Conservation (phyloP, 2,329 filamentous ascomycete species). For the Talaromyces islandicus region DNA sequence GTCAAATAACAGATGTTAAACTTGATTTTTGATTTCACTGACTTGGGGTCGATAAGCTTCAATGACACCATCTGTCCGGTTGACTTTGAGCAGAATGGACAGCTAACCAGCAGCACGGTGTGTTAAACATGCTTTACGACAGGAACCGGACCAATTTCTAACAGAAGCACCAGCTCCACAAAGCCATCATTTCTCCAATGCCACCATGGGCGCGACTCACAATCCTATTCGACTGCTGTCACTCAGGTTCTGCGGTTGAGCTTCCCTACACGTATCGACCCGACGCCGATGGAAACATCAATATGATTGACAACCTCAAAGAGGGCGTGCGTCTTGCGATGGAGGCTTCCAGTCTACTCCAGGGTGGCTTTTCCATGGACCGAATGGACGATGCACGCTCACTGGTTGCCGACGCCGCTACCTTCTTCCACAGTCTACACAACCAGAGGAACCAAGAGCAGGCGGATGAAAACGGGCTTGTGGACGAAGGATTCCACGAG, state of each 20-base stretch:
- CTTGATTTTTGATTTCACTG: not conserved
- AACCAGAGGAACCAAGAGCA: conserved; percentile 32
- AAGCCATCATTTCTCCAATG: conserved; percentile 47
- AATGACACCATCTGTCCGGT: conserved; percentile 52
- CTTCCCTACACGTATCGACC: conserved; percentile 54
- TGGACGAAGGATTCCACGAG: conserved; percentile 38
- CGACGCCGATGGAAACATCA: conserved; percentile 52
- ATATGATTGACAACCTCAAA: conserved; percentile 50
- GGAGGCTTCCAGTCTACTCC: conserved; percentile 46
- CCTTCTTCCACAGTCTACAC: conserved; percentile 10
- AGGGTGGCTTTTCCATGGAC: conserved; percentile 33
- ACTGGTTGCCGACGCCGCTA: conserved; percentile 7
- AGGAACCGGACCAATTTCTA: not conserved
- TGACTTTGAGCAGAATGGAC: conserved; percentile 48
- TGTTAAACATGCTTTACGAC: conserved; percentile 3
- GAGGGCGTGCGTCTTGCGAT: conserved; percentile 45
- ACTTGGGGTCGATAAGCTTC: conserved; percentile 16
- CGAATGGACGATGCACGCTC: conserved; percentile 9
- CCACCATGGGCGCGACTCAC: conserved; percentile 48
- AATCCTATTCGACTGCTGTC: conserved; percentile 57
- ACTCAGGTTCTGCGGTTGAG: conserved; percentile 55
- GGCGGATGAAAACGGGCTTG: conserved; percentile 38
- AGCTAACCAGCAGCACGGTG: conserved; percentile 45
- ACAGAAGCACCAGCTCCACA: conserved; percentile 34
- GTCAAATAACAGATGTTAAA: not conserved